A percentile compares a stretch with the other conserved stretches of the same genome.
Conservation (phyloP, 1,139 yeast species). For the Tardiomyces depauwii region DNA sequence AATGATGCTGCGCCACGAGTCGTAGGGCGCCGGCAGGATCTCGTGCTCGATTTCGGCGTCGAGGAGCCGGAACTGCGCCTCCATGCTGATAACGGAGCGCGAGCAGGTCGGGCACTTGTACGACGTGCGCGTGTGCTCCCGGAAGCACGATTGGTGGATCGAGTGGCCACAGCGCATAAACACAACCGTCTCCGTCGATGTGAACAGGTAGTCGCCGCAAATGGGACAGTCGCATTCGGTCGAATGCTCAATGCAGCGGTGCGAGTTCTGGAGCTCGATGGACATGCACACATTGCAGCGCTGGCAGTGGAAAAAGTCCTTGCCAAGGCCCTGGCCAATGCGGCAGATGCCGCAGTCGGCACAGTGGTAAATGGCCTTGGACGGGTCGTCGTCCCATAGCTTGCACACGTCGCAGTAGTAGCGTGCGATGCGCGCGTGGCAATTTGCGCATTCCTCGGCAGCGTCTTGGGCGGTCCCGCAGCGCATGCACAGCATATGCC, state of each 20-base stretch:
- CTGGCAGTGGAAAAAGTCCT: slow-evolving; percentile 84
- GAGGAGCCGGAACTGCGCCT: slow-evolving; percentile 72
- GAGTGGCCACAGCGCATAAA: slow-evolving; percentile 95
- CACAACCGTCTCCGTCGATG: slow-evolving; percentile 74
- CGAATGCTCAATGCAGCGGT: slow-evolving; percentile 74
- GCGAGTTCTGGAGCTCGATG: slow-evolving; percentile 65
- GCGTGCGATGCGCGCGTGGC: slow-evolving; percentile 56
- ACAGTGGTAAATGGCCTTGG: slow-evolving; percentile 82
- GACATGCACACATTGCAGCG: slow-evolving; percentile 87
- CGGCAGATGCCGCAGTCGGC: slow-evolving; percentile 89
- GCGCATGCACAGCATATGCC: slow-evolving; percentile 67
- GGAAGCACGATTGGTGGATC: slow-evolving; percentile 76
- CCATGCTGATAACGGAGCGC: slow-evolving; percentile 75
- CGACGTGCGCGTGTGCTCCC: slow-evolving; percentile 65
- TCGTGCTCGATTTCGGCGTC: slow-evolving; percentile 74
- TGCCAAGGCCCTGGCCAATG: slow-evolving; percentile 75
- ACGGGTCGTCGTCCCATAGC: slow-evolving; percentile 64
- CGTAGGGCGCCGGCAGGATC: slow-evolving; percentile 72
- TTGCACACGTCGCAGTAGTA: slow-evolving; percentile 73
- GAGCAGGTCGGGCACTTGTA: slow-evolving; percentile 90
- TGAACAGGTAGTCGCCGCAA: slow-evolving; percentile 84
- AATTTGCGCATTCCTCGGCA: slow-evolving; percentile 52
- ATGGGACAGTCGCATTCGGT: slow-evolving; percentile 91
- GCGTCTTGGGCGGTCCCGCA: slow-evolving; percentile 73
- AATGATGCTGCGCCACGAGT: slow-evolving; percentile 63